Evolutionary conservation across 106 monocot species (phyloP).

Genomic region (Dioscorea alata): DNA sequence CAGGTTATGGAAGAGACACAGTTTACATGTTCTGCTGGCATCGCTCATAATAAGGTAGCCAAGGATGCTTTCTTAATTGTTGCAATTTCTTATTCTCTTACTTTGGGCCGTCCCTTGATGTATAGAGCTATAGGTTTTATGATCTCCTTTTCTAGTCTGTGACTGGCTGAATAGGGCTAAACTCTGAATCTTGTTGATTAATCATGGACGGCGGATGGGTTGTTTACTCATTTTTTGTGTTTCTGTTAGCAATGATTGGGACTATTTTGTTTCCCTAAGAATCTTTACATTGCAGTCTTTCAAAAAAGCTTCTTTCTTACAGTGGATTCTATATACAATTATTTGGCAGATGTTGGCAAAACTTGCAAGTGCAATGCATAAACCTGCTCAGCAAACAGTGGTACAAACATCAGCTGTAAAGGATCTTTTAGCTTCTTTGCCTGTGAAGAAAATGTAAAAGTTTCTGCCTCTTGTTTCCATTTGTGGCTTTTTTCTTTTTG

Average conservation of each 20-base stretch:
- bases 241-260: neutral
- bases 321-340: too few species aligned
- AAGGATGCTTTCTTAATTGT: neutral
- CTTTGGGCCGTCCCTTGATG: too few species aligned
- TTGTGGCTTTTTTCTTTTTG: neutral
- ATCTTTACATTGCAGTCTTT: neutral
- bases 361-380: slow-evolving; percentile 92
- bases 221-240: neutral
- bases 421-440: slow-evolving; percentile 78
- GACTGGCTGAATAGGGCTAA: too few species aligned
- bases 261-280: neutral
- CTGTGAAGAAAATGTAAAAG: slow-evolving; percentile 92
- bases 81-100: too few species aligned
- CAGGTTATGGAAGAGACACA: slow-evolving; percentile 63
- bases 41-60: slow-evolving; percentile 96
- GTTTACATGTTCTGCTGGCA: slow-evolving; percentile 98
- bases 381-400: slow-evolving; percentile 96
- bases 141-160: too few species aligned
- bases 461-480: neutral
- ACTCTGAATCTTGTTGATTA: too few species aligned
- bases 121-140: too few species aligned
- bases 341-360: slow-evolving; percentile 83
- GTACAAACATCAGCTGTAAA: slow-evolving; percentile 78
- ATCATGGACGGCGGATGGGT: too few species aligned
- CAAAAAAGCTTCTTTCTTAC: too few species aligned